These are phyloP conservation scores for Fusarium caatingaense DNA, from an alignment of 2,329 filamentous ascomycete genomes.

Conservation along the genomic window DNA sequence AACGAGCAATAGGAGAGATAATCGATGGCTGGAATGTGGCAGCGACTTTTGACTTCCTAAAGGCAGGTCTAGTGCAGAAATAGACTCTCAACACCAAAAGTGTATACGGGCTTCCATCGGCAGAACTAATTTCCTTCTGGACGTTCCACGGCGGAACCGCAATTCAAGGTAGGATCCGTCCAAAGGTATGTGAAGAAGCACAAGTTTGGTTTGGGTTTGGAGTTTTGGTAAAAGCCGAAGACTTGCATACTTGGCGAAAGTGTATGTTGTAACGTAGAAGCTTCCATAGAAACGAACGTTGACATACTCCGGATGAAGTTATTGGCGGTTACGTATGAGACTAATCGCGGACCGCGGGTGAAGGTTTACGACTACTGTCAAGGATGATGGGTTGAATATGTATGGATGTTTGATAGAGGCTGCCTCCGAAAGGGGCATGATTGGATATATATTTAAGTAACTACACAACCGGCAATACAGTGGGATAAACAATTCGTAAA, in stretches of 20 bases:
- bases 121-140: slow-evolving; percentile 21
- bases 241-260: background rate
- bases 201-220: background rate
- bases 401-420: background rate
- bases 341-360: slow-evolving; percentile 1
- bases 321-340: background rate
- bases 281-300: slow-evolving; percentile 10
- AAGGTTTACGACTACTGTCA: background rate
- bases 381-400: background rate
- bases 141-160: slow-evolving; percentile 16
- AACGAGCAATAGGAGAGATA: background rate
- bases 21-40: slow-evolving; percentile 25
- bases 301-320: background rate
- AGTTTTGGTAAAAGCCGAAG: slow-evolving; percentile 11
- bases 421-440: background rate
- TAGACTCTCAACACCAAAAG: background rate
- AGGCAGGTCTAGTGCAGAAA: background rate
- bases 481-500: background rate
- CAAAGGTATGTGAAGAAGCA: slow-evolving; percentile 9
- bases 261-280: slow-evolving; percentile 7
- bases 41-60: slow-evolving; percentile 12
- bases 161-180: slow-evolving; percentile 2
- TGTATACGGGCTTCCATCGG: background rate
- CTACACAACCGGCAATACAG: background rate
- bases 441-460: background rate